Conservation (phyloP, 352 stramenopile species). For the Phytophthora idaei region DNA sequence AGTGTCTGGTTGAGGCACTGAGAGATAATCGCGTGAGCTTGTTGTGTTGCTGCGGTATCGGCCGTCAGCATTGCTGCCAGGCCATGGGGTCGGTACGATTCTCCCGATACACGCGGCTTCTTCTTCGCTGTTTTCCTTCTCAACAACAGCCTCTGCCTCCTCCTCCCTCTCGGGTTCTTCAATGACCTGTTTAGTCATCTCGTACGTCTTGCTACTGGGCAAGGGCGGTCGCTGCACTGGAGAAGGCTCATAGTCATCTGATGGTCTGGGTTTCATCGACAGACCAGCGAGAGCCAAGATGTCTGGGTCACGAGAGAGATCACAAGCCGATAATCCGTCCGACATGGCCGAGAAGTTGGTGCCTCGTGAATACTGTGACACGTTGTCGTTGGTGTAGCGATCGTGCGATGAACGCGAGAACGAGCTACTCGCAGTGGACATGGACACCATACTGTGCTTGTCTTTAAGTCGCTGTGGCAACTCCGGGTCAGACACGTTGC, state of each 20-base stretch:
- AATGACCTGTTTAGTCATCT: conserved; percentile 21
- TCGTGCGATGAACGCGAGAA: conserved; percentile 48
- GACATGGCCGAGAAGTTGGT: conserved; percentile 56
- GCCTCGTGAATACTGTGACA: conserved; percentile 37
- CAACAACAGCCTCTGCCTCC: conserved; percentile 4
- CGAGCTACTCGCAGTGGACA: conserved; percentile 66
- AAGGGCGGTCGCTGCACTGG: conserved; percentile 11
- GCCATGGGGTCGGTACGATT: conserved; percentile 22
- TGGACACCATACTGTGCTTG: conserved; percentile 52
- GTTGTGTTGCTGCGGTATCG: conserved; percentile 29
- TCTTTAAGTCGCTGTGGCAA: conserved; percentile 36
- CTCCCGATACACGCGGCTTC: conserved; percentile 4
- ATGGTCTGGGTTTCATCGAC: conserved; percentile 38
- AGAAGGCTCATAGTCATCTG: conserved; percentile 33
- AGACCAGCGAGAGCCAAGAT: conserved; percentile 63
- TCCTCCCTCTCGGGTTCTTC: conserved; percentile 23
- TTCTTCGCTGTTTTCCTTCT: conserved; percentile 10
- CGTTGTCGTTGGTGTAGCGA: conserved; percentile 38
- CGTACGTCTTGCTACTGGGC: conserved; percentile 18
- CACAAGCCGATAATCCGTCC: conserved; percentile 42
- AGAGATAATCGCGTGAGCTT: conserved; percentile 19
- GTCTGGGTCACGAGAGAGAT: conserved; percentile 54
- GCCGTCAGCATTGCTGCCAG: conserved; percentile 15
- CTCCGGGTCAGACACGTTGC: conserved; percentile 41
- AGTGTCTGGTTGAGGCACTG: conserved; percentile 9